Conservation (phyloP, 2,329 filamentous ascomycete species). For the Penicillium sclerotigenum region DNA sequence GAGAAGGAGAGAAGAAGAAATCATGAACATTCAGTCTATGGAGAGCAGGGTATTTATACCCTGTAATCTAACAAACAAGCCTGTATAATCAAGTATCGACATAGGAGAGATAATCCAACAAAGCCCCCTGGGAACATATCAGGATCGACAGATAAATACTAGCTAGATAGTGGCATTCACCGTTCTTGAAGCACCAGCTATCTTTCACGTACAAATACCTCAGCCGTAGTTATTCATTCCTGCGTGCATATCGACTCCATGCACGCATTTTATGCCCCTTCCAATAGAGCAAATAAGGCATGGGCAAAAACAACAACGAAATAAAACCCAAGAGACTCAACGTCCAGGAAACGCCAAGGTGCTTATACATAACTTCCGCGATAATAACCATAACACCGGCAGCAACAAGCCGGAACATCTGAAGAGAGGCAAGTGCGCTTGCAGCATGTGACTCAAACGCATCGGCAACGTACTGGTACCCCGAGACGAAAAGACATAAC, state of each 20-base stretch:
- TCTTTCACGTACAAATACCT: not conserved
- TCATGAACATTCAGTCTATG: no score
- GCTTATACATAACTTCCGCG: conserved; percentile 38
- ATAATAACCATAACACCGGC: conserved; percentile 37
- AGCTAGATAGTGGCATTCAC: not conserved
- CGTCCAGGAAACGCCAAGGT: conserved; percentile 40
- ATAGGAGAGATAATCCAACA: no score
- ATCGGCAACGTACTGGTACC: conserved; percentile 57
- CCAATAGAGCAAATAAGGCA: conserved; percentile 46
- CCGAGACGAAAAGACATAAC: conserved; percentile 49
- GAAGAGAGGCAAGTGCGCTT: conserved; percentile 43
- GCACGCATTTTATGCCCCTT: conserved; percentile 14
- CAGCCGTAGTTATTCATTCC: not conserved
- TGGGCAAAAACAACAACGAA: conserved; percentile 37
- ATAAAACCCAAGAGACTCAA: conserved; percentile 42
- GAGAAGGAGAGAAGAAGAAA: no score
- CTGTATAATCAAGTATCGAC: no score
- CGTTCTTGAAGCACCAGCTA: not conserved
- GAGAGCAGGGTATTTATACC: no score
- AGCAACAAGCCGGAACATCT: conserved; percentile 40
- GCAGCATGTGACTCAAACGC: conserved; percentile 53
- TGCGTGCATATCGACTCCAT: conserved; percentile 14
- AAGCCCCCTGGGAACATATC: not conserved
- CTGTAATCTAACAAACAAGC: no score
- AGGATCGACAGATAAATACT: not conserved